Conservation (phyloP, 495 filamentous ascomycete species). For the Aspergillus carlsbadensis region DNA sequence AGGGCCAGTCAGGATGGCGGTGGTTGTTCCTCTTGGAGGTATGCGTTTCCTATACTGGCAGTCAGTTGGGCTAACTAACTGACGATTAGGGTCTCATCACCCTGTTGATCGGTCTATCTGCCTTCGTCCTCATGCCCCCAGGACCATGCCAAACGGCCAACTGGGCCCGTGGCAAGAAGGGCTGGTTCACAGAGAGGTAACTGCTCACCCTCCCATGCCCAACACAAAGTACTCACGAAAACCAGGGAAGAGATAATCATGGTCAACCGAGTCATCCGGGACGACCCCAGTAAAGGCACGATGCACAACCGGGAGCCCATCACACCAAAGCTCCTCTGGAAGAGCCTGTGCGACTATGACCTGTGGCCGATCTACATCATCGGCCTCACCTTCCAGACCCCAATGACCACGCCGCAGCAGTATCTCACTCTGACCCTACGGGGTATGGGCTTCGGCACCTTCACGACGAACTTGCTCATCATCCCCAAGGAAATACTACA, state of each 20-base stretch:
- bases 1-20: conserved; percentile 33
- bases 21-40: conserved; percentile 30
- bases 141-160: conserved; percentile 49
- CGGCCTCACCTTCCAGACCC: conserved; percentile 51
- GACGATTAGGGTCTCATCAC: conserved; percentile 25
- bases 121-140: conserved; percentile 56
- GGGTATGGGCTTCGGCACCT: conserved; percentile 48
- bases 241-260: conserved; percentile 40
- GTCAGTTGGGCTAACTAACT: neutral
- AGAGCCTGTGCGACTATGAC: conserved; percentile 50
- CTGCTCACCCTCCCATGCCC: conserved; percentile 8
- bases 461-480: conserved; percentile 57
- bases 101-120: conserved; percentile 48
- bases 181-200: conserved; percentile 65
- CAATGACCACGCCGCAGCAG: conserved; percentile 37
- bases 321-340: conserved; percentile 40
- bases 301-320: conserved; percentile 60
- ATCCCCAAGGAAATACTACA: conserved; percentile 50
- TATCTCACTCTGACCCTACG: conserved; percentile 53
- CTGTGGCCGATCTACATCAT: conserved; percentile 59
- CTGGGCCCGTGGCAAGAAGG: conserved; percentile 52
- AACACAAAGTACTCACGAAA: neutral
- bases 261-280: conserved; percentile 61
- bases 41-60: too few relatives aligned
- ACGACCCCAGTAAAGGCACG: conserved; percentile 60